Base-by-base conservation (phyloP, 306 rosid genomes). In the Mucuna pruriens region DNA sequence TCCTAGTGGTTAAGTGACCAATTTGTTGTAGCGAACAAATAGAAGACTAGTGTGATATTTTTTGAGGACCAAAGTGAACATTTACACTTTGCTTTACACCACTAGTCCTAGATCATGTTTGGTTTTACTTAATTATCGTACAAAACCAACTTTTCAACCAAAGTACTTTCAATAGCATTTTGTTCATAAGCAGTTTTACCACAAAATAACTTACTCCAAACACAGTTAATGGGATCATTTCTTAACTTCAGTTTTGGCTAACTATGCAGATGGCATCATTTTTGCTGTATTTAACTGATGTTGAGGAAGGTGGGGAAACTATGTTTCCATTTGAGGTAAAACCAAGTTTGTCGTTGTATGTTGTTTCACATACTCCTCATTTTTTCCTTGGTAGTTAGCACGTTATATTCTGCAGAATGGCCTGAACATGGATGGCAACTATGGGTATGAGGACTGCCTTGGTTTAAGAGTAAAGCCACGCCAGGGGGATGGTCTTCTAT, bases 271-370 rank as follows among this genome's bases (percentile, higher is more conserved):
- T 92, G 75, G 97, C 95, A 64, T 90, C 96, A 15, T 94, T 90
- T 87, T 87, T 94, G 88, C 84, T 94, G 80, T 94, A 92, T 85
- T 87, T 94, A 73, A 84, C 91, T 46, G 88, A 87, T 78, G 98
- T 94, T 80, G 52, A 85, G 81, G 91, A 88, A 77, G 98, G 98
- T 5, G 98, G 98, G 23, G 94, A 94, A 82, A 92, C 97, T 48
- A 88, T 92, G 91, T 94, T 94, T 74, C 97, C 98, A 1, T 89
- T 85, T 74, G 96, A 94, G 98, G 98, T 90, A 83, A 84, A 77
- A 78, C 72, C 39, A 86, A 63, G 13, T 46, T 64, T 71, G 12
- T 34, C 20, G 9, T 71, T 77, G 58, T 40, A 25, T 74, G 65
- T 61, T 52, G 33, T 26, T 79, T 82, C 48, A 31, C 33, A 62